phyloP scores from a whole-genome alignment of 768 basidiomycete species.

The Tephrocybe sp. region DNA sequence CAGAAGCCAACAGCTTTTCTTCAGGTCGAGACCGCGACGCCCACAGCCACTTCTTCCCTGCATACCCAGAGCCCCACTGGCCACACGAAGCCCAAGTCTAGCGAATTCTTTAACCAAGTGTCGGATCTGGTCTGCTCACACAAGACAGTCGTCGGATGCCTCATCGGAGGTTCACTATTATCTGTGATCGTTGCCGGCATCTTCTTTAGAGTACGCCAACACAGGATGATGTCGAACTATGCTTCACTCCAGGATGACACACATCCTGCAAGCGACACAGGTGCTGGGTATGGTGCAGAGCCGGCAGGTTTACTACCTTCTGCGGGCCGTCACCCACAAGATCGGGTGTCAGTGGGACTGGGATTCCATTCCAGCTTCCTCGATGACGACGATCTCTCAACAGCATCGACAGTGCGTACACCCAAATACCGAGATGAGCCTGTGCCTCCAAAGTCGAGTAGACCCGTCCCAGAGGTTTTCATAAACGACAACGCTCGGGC shows the following conservation, averaged over 20 bases:
- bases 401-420: slow-evolving; percentile 29
- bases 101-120: slow-evolving; percentile 79
- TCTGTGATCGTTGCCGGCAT: slow-evolving; percentile 64
- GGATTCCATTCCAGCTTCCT: slow-evolving; percentile 81
- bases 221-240: slow-evolving; percentile 50
- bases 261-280: slow-evolving; percentile 71
- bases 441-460: slow-evolving; percentile 13
- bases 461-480: neutral
- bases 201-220: slow-evolving; percentile 69
- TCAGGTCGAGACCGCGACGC: slow-evolving; percentile 71
- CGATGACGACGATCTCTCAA: slow-evolving; percentile 68
- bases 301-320: slow-evolving; percentile 18
- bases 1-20: slow-evolving; percentile 85
- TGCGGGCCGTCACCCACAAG: slow-evolving; percentile 36
- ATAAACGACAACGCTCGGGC: neutral
- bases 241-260: slow-evolving; percentile 63
- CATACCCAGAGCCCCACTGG: slow-evolving; percentile 36
- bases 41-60: slow-evolving; percentile 21
- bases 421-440: slow-evolving; percentile 57
- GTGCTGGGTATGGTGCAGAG: slow-evolving; percentile 25
- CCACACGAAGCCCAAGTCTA: slow-evolving; percentile 12
- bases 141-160: slow-evolving; percentile 84
- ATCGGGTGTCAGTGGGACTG: slow-evolving; percentile 37
- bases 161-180: slow-evolving; percentile 72
- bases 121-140: slow-evolving; percentile 66